Conservation (phyloP, 2,329 filamentous ascomycete genomes). For the Ophiocordyceps camponoti-leonardi region DNA sequence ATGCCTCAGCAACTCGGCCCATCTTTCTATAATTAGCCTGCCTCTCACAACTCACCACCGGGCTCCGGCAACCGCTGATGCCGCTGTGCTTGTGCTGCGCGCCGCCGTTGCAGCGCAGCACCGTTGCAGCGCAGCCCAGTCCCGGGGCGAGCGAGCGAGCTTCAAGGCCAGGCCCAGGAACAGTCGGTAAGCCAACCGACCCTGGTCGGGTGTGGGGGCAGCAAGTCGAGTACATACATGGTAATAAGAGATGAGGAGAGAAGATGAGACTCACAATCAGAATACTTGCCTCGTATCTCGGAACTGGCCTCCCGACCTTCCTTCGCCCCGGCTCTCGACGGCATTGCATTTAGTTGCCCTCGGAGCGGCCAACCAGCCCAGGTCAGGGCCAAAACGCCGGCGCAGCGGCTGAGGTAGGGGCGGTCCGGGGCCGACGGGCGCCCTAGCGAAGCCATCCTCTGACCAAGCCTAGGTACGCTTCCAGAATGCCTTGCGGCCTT, state of each 20-base stretch:
- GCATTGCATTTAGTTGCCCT: background rate
- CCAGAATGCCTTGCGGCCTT: background rate
- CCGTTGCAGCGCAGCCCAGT: background rate
- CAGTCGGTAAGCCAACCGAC: slow-evolving; percentile 4
- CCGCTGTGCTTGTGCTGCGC: background rate
- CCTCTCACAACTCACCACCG: background rate
- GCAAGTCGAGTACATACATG: too few species aligned
- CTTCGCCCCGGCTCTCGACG: background rate
- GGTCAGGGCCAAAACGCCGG: slow-evolving; percentile 1
- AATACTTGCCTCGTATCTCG: background rate
- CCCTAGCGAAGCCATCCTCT: background rate
- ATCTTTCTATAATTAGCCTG: background rate
- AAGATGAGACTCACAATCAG: background rate
- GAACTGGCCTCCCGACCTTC: background rate
- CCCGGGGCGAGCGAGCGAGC: background rate
- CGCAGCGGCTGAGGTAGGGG: slow-evolving; percentile 1
- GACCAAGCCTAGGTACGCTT: background rate
- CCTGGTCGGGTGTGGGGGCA: background rate
- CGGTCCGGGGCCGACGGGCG: slow-evolving; percentile 1
- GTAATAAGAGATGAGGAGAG: background rate
- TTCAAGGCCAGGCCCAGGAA: background rate
- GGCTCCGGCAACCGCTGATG: background rate
- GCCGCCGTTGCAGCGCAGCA: background rate
- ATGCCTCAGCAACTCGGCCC: slow-evolving; percentile 1
- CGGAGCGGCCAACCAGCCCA: background rate